Percentiles rank a stretch among this genome's conserved stretches.
phyloP scores from a whole-genome alignment of 73 alveolate species.

The Tetrahymena thermophila region DNA sequence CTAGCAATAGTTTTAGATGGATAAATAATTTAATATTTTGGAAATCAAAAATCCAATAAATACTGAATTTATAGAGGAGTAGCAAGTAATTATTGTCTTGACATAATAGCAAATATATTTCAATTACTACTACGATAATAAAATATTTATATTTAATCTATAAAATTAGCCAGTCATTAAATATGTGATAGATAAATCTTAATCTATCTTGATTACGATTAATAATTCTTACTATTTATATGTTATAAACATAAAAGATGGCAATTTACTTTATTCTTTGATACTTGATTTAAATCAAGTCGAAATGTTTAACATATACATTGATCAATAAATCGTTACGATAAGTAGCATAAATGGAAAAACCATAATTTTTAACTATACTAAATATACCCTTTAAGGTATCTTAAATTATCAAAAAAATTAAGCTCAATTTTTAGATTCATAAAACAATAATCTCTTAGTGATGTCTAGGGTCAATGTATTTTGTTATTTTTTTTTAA shows the following conservation, averaged over 20 bases:
- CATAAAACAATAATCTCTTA: background rate
- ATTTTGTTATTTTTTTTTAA: too few relatives aligned
- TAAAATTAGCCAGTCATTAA: background rate
- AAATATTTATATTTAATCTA: background rate
- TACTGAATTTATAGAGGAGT: background rate
- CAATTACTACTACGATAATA: background rate
- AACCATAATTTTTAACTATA: background rate
- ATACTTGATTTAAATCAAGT: background rate
- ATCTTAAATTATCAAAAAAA: too few relatives aligned
- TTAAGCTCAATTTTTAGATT: background rate
- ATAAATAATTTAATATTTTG: too few relatives aligned
- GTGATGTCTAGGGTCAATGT: background rate
- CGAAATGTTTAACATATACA: too few relatives aligned
- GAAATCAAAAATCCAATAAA: background rate
- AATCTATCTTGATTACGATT: background rate
- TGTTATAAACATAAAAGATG: background rate
- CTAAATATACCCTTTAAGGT: background rate
- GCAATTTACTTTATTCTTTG: background rate
- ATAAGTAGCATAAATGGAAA: background rate
- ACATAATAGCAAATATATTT: too few relatives aligned
- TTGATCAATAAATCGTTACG: background rate
- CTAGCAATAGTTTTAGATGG: background rate
- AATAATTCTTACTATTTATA: too few relatives aligned
- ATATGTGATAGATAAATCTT: background rate
- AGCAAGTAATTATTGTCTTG: background rate